Evolutionary conservation across 2,329 filamentous ascomycete species (phyloP), one percentile per base, ranked within the genome.

Genomic region (Xylaria sp.): DNA sequence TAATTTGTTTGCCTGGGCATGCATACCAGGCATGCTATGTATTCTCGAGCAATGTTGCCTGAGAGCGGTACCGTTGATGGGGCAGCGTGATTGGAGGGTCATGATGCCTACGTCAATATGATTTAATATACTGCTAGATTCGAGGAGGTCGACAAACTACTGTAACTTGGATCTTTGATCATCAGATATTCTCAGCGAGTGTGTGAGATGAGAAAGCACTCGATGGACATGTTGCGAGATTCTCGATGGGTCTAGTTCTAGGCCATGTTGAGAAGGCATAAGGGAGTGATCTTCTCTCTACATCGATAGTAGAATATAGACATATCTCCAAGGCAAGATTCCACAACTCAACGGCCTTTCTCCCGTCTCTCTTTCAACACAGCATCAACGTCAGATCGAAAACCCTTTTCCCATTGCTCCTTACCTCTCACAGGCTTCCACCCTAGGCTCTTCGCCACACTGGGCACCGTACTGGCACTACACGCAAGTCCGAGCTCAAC

Each of bases 401-500:
- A 72, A 2, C 63, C 69, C 7, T 23, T 33, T 56, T 67, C 62
- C 72, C 72, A 75, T 6, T 55, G 76, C 18, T 74, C 66, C 36
- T 76, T 74, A 1, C 76, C 79, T 66, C 76, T 76, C 23, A 43
- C 74, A 0, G 78, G 79, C 70, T 74, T 76, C 80, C 79, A 82
- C 0, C 80, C 78, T 13, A 80, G 61, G 10, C 73, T 62, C 6
- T 64, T 71, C 13, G 73, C 75, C 10, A 77, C 65, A 18, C 71
- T 73, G 2, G 79, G 71, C 23, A 71, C 65, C 0, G 78, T 79
- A 12, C 61, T 39, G n/a, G 66, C 66, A 36, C 77, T 77, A 58
- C 76, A 80, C 6, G 76, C 77, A 25, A 82, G 75, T 2, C 77
- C 79, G 5, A 80, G 71, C 74, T 84, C 81, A 12, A 69, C 39